Evolutionary conservation across 495 filamentous ascomycete genomes (phyloP).

Genomic region (Podospora pseudoanserina): DNA sequence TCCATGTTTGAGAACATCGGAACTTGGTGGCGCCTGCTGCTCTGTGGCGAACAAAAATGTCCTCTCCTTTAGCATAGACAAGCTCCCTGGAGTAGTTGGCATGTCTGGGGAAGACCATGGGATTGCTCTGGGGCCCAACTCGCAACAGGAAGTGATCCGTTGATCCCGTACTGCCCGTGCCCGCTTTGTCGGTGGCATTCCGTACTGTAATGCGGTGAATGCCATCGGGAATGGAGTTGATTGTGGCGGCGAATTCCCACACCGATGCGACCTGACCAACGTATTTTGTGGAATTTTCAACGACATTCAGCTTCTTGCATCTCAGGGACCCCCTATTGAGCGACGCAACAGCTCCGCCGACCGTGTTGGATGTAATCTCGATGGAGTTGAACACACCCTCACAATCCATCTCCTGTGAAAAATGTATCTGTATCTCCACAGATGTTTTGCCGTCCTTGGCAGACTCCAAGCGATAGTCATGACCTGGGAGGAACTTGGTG

Average conservation of each 20-base stretch:
- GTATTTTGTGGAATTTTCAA: conserved; percentile 26
- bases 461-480: conserved; percentile 53
- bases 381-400: conserved; percentile 37
- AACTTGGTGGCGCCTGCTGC: conserved; percentile 62
- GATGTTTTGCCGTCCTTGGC: conserved; percentile 30
- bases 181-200: conserved; percentile 49
- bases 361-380: conserved; percentile 50
- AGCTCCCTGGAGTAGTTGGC: conserved; percentile 58
- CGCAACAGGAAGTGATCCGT: conserved; percentile 52
- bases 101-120: conserved; percentile 53
- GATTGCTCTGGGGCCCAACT: conserved; percentile 46
- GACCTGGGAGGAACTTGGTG: conserved; percentile 60
- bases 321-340: conserved; percentile 20
- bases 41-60: conserved; percentile 53
- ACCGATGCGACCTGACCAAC: conserved; percentile 48
- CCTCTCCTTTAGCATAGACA: conserved; percentile 37
- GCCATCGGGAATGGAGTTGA: conserved; percentile 47
- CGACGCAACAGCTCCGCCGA: conserved; percentile 17
- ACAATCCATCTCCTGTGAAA: conserved; percentile 64
- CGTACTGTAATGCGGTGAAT: conserved; percentile 61
- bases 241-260: conserved; percentile 52
- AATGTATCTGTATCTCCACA: conserved; percentile 56
- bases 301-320: conserved; percentile 32
- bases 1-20: conserved; percentile 62
- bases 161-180: conserved; percentile 19